Evolutionary conservation across 768 basidiomycete species (phyloP), one percentile per base, ranked within the genome.

Genomic region (Naganishia vishniacii): DNA sequence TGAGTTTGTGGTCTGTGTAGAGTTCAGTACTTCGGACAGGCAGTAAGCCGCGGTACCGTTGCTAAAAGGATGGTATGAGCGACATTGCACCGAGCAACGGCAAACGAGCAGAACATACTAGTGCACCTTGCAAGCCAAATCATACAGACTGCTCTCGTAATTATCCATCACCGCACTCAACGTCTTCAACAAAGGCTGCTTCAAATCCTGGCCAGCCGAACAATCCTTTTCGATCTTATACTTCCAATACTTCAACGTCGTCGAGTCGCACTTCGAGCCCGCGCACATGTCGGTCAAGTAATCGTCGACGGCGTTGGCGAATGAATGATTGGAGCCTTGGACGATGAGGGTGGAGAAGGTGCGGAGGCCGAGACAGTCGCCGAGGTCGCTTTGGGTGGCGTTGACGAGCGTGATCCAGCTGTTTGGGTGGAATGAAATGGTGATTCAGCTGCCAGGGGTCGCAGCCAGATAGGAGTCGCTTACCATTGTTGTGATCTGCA

Each of bases 321-420:
- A 76, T 5, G 65, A 53, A 4, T 48, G 41, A 56, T 68, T 67
- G 23, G 28, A n/a, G 29, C 71, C 68, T 34, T 66, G 51, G 16
- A 71, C 64, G 8, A 76, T 59, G 0, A 76, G 64, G 11, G 47
- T 45, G 16, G 72, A 67, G 3, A 76, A 68, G 9, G 68, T 67
- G 28, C 62, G 62, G 13, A 76, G 59, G 26, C 68, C 68, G n/a
- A 76, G 67, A 53, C 75, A 76, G 4, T 56, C 65, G 2, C 73
- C 73, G 51, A 76, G 66, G 20, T 69, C 63, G 15, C 65, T 64
- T 46, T 67, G 56, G 8, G 75, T 85, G 67, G 74, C 69, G 63
- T 76, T 76, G 53, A 76, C 73, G 6, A 76, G 69, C 0, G 73
- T 72, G 65, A 76, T 73, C 64, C 64, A 65, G 40, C 64, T 56